Evolutionary conservation across 2,329 filamentous ascomycete genomes (phyloP).

Genomic region (Xylariaceae sp.): DNA sequence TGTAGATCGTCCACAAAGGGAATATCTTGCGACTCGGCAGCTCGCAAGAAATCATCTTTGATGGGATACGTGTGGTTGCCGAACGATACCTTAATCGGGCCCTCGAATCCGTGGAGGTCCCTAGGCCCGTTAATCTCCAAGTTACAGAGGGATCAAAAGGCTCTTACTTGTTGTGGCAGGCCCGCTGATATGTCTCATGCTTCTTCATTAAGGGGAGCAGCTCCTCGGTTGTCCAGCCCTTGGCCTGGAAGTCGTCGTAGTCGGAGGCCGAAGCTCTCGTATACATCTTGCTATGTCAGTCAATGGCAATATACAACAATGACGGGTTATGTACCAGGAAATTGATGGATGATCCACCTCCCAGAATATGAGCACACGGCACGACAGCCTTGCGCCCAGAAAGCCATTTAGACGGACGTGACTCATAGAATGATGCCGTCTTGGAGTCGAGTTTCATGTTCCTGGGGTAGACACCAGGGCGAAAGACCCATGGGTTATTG

Average conservation of each 20-base stretch:
- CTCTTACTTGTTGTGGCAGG: slow-evolving; percentile 53
- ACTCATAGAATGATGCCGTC: slow-evolving; percentile 79
- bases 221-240: slow-evolving; percentile 75
- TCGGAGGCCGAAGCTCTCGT: slow-evolving; percentile 67
- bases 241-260: slow-evolving; percentile 75
- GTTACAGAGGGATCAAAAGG: neutral
- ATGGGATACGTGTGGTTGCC: slow-evolving; percentile 78
- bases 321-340: slow-evolving; percentile 56
- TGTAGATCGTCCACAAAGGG: slow-evolving; percentile 71
- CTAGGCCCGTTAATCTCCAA: slow-evolving; percentile 29
- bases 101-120: slow-evolving; percentile 71
- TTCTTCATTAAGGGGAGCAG: slow-evolving; percentile 75
- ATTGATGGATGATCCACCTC: slow-evolving; percentile 71
- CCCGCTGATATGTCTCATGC: slow-evolving; percentile 72
- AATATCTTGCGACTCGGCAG: slow-evolving; percentile 69
- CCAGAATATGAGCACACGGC: slow-evolving; percentile 69
- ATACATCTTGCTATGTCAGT: slow-evolving; percentile 54
- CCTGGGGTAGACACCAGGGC: slow-evolving; percentile 70
- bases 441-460: slow-evolving; percentile 76
- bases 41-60: slow-evolving; percentile 75
- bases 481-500: slow-evolving; percentile 75
- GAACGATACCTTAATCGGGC: slow-evolving; percentile 79
- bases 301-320: neutral
- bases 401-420: slow-evolving; percentile 68
- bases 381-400: slow-evolving; percentile 68